These are phyloP conservation scores for Phoma herbarum DNA, from an alignment of 2,329 filamentous ascomycete genomes.

Conservation along the genomic window DNA sequence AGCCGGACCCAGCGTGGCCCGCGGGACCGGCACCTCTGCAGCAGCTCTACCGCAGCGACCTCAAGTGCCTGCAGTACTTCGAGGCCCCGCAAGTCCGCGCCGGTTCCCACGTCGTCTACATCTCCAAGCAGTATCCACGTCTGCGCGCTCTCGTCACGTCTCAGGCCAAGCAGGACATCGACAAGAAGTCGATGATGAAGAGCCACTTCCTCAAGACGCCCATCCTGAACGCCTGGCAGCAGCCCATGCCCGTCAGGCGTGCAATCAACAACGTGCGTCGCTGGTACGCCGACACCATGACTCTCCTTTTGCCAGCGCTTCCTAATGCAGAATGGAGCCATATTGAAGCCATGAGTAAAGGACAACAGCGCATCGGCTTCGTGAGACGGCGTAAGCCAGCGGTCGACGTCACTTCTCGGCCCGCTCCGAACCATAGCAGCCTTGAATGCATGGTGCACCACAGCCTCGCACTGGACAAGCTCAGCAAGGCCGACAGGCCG, in stretches of 20 bases:
- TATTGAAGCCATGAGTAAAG: slow-evolving; percentile 52
- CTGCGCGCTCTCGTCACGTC: slow-evolving; percentile 41
- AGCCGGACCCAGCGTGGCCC: slow-evolving; percentile 30
- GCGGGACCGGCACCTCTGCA: slow-evolving; percentile 40
- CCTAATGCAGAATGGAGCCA: slow-evolving; percentile 55
- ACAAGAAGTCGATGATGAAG: slow-evolving; percentile 38
- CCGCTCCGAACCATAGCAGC: slow-evolving; percentile 6
- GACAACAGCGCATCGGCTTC: slow-evolving; percentile 40
- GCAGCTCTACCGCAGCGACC: slow-evolving; percentile 48
- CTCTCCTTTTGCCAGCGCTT: slow-evolving; percentile 56
- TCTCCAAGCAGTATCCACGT: slow-evolving; percentile 45
- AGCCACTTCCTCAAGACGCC: slow-evolving; percentile 47
- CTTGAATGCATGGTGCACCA: slow-evolving; percentile 24
- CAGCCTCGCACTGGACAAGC: slow-evolving; percentile 38
- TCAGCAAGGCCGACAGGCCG: slow-evolving; percentile 36
- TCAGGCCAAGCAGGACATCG: slow-evolving; percentile 32
- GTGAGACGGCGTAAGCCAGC: slow-evolving; percentile 32
- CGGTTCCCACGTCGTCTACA: slow-evolving; percentile 31
- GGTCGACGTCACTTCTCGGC: neutral
- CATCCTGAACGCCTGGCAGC: slow-evolving; percentile 57
- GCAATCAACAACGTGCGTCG: slow-evolving; percentile 54
- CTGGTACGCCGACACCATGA: slow-evolving; percentile 57
- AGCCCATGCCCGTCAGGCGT: slow-evolving; percentile 56
- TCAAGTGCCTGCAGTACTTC: slow-evolving; percentile 43
- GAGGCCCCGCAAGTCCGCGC: slow-evolving; percentile 35